Evolutionary conservation across 176 grass and related monocot species (phyloP).

Genomic region (Guadua angustifolia): DNA sequence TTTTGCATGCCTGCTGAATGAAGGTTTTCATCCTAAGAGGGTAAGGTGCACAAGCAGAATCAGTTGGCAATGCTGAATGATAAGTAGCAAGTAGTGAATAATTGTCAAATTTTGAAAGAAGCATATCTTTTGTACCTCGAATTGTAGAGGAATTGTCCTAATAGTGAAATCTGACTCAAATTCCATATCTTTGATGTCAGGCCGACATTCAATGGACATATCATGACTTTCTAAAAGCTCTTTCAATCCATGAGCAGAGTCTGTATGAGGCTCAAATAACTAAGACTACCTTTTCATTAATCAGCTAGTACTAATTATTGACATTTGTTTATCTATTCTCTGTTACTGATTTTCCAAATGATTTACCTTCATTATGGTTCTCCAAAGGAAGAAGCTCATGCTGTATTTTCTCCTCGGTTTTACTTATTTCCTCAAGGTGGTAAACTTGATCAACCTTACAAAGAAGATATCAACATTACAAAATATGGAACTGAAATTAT

Average conservation of each 20-base stretch:
- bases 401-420: constrained; percentile 32
- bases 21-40: constrained; percentile 50
- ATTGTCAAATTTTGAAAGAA: constrained; percentile 20
- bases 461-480: constrained; percentile 13
- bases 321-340: not conserved
- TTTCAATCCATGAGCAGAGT: constrained; percentile 46
- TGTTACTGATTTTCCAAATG: not conserved
- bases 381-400: constrained; percentile 31
- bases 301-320: constrained; percentile 20
- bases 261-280: constrained; percentile 43
- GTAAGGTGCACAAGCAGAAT: constrained; percentile 38
- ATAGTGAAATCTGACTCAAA: too few relatives aligned
- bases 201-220: constrained; percentile 23
- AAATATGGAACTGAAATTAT: too few relatives aligned
- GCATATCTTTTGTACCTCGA: constrained; percentile 54
- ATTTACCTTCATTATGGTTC: constrained; percentile 54
- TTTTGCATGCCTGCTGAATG: constrained; percentile 29
- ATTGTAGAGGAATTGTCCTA: constrained; percentile 69
- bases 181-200: constrained; percentile 49
- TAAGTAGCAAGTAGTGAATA: constrained; percentile 13
- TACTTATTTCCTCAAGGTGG: constrained; percentile 60
- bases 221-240: constrained; percentile 32
- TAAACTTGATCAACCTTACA: constrained; percentile 84
- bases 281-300: constrained; percentile 39
- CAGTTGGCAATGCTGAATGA: constrained; percentile 21